phyloP scores from a whole-genome alignment of 768 basidiomycete genomes.

The Naematelia aurantialba region DNA sequence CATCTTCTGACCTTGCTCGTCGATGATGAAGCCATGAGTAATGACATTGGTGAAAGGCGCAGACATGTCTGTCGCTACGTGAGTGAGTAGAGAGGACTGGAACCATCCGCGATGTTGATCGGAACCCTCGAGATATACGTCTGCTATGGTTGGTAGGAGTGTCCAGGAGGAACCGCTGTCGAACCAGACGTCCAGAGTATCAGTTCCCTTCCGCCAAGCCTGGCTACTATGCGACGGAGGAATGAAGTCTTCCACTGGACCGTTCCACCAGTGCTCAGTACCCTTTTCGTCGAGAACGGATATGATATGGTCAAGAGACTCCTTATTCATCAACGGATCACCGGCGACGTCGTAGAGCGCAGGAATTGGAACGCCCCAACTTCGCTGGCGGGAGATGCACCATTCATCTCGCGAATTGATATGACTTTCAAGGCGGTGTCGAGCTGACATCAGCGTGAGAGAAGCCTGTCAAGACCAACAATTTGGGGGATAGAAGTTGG shows the following conservation, averaged over 20 bases:
- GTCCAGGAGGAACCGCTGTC: constrained; percentile 96
- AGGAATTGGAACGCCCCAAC: constrained; percentile 97
- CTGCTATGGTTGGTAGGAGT: constrained; percentile 60
- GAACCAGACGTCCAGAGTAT: constrained; percentile 99
- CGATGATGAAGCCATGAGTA: constrained; percentile 95
- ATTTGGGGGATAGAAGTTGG: constrained; percentile 69
- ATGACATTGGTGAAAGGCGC: constrained; percentile 74
- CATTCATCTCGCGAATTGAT: constrained; percentile 87
- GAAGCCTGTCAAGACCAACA: constrained; percentile 56
- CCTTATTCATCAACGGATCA: constrained; percentile 62
- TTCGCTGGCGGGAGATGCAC: constrained; percentile 97
- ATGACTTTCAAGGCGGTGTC: constrained; percentile 81
- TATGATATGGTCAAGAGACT: constrained; percentile 71
- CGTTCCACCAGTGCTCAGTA: constrained; percentile 86
- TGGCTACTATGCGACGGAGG: constrained; percentile 59
- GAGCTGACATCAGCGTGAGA: constrained; percentile 57
- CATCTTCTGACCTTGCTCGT: constrained; percentile 86
- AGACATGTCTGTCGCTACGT: constrained; percentile 55
- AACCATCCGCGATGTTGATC: constrained; percentile 99
- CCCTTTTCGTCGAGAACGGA: constrained; percentile 68
- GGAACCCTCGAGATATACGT: constrained; percentile 88
- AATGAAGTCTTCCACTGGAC: constrained; percentile 75
- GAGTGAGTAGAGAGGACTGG: constrained; percentile 87
- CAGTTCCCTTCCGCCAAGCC: constrained; percentile 72
- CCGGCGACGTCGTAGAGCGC: constrained; percentile 67